A percentile compares a stretch with the other conserved stretches of the same genome.
Conservation (phyloP, 805 yeast genomes). For the Wickerhamomyces sydowiorum region DNA sequence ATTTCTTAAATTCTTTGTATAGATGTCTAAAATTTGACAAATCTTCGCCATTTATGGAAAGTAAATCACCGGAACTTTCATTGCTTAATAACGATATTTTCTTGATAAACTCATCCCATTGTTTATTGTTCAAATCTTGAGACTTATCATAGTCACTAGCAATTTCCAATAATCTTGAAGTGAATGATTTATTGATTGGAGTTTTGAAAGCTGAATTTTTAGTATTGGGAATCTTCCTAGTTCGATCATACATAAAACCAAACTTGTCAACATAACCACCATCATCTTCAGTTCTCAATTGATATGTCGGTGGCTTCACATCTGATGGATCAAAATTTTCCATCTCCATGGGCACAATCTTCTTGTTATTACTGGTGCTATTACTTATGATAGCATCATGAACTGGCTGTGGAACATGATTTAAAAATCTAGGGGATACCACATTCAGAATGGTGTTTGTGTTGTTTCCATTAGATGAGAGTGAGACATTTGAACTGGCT, state of each 20-base stretch:
- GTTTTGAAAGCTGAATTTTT: not conserved
- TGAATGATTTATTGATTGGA: constrained; percentile 2
- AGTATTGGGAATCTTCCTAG: not conserved
- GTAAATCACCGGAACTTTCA: constrained; percentile 25
- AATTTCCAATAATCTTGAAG: constrained; percentile 17
- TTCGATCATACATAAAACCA: constrained; percentile 40
- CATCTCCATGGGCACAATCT: constrained; percentile 36
- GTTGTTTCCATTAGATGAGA: constrained; percentile 4
- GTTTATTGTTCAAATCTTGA: constrained; percentile 30
- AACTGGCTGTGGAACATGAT: constrained; percentile 17
- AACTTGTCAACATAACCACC: constrained; percentile 36
- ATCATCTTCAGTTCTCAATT: constrained; percentile 4
- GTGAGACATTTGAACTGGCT: not conserved
- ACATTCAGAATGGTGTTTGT: constrained; percentile 7
- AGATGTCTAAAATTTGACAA: constrained; percentile 20
- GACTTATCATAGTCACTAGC: constrained; percentile 39
- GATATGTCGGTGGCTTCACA: constrained; percentile 26
- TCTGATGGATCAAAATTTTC: constrained; percentile 27
- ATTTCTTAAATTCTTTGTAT: constrained; percentile 25
- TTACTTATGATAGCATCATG: constrained; percentile 14
- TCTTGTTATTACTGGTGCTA: not conserved
- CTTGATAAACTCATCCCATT: constrained; percentile 42
- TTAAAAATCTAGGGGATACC: constrained; percentile 14
- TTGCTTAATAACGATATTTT: constrained; percentile 23
- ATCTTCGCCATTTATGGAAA: constrained; percentile 35